These are phyloP conservation scores for Lepidium africanum DNA, from an alignment of 345 rosid species.

Conservation along the genomic window DNA sequence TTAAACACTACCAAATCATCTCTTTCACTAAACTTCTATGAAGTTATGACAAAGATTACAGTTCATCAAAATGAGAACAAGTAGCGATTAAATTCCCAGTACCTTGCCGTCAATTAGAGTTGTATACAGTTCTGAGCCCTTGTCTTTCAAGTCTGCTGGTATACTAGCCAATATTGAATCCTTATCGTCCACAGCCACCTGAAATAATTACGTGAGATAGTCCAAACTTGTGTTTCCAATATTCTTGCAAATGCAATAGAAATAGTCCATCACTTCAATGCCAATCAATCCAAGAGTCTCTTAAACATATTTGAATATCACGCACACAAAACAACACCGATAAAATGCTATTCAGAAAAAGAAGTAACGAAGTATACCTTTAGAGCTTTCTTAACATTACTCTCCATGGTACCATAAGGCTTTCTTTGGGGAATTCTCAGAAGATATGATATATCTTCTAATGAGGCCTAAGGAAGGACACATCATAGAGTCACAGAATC, in stretches of 20 bases:
- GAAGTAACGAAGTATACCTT: slow-evolving; percentile 34
- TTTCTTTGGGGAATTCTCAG: slow-evolving; percentile 93
- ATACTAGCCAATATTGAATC: slow-evolving; percentile 65
- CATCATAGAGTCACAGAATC: neutral
- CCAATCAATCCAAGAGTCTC: neutral
- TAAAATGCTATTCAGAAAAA: neutral
- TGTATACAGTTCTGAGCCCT: slow-evolving; percentile 53
- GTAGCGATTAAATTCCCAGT: neutral
- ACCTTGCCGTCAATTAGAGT: slow-evolving; percentile 82
- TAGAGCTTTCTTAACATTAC: slow-evolving; percentile 86
- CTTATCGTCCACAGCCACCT: slow-evolving; percentile 75
- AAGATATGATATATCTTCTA: slow-evolving; percentile 89
- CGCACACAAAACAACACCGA: neutral
- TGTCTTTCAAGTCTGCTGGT: slow-evolving; percentile 65
- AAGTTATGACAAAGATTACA: neutral
- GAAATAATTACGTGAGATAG: slow-evolving; percentile 11
- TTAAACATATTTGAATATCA: neutral
- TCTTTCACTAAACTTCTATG: neutral
- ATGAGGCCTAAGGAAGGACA: slow-evolving; percentile 44
- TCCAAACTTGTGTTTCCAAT: neutral
- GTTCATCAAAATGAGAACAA: neutral
- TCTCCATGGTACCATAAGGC: slow-evolving; percentile 95
- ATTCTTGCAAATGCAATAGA: neutral
- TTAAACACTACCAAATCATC: neutral
- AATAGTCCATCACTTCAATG: neutral